Base-by-base conservation (phyloP, 192 early-diverging fungal genomes). In the Helicostylum pulchrum region DNA sequence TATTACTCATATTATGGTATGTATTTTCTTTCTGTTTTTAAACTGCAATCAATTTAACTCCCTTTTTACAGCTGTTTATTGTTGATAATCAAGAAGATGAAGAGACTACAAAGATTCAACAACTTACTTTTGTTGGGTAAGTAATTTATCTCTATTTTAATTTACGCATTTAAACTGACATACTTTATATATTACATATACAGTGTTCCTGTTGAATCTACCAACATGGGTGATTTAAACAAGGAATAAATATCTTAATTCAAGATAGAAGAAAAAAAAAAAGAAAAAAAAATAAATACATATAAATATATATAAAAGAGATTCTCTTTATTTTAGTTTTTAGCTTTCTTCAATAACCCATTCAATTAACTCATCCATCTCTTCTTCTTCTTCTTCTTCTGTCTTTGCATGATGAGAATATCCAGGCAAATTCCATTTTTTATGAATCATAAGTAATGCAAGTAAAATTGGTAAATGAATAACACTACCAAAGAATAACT, bases 401-500 rank as follows among this genome's bases (percentile, higher is more conserved):
- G 52, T 19, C 8, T 52, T 19, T 4, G 57, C 43, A 5, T 58
- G 17, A 32, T 49, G 46, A 7, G 31, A 36, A 45, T 62, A 50
- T 1, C 34, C 11, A 4, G 46, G 61, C 17, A 47, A 30, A 32
- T 44, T 23, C 15, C 31, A 34, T 39, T 48, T 58, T 26, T 99
- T 97, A 74, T 97, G 95, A 14, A 89, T 59, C 85, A 99, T 92
- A 80, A 99, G 84, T 48, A 97, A 78, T 2, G 83, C 90, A 42
- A 99, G 66, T 32, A 95, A 65, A 2, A 96, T 71, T 0, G 95
- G 95, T 66, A 99, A 70, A 67, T 99, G 93, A 15, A 92, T 81
- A 57, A 99, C 67, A 72, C 91, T 94, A 36, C 83, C 86, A 78
- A 99, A 99, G 71, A 99, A 97, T 54, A 96, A 73, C 43, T 88